Evolutionary conservation across 768 basidiomycete genomes (phyloP).

Genomic region (Trametes sanguinea): DNA sequence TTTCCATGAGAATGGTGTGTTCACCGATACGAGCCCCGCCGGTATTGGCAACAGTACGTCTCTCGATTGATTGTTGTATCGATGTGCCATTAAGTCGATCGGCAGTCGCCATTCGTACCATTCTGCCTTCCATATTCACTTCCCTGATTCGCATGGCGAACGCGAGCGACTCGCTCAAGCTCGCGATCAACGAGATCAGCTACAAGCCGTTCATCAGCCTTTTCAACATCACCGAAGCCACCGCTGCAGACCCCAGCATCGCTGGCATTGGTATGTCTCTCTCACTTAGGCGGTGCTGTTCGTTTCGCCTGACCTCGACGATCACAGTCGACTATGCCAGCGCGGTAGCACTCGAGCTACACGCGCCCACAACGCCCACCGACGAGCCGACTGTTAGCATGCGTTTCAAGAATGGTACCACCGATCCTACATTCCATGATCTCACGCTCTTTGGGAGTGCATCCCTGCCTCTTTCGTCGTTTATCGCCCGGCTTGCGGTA

Average conservation of each 20-base stretch:
- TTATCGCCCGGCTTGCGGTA: slow-evolving; percentile 39
- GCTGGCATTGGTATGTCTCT: slow-evolving; percentile 54
- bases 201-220: slow-evolving; percentile 80
- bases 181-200: slow-evolving; percentile 61
- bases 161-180: slow-evolving; percentile 50
- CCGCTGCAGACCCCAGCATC: slow-evolving; percentile 49
- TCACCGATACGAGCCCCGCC: slow-evolving; percentile 30
- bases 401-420: slow-evolving; percentile 70
- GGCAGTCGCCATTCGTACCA: slow-evolving; percentile 65
- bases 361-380: slow-evolving; percentile 38
- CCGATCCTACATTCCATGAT: slow-evolving; percentile 44
- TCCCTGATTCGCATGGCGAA: slow-evolving; percentile 54
- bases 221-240: slow-evolving; percentile 72
- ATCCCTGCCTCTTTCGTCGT: slow-evolving; percentile 46
- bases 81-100: no score
- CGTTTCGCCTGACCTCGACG: background rate
- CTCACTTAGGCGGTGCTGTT: background rate
- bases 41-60: slow-evolving; percentile 40
- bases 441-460: slow-evolving; percentile 37
- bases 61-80: background rate
- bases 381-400: slow-evolving; percentile 54
- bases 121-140: slow-evolving; percentile 60
- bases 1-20: slow-evolving; percentile 44
- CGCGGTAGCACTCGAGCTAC: slow-evolving; percentile 58
- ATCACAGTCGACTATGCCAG: slow-evolving; percentile 62